Base-by-base conservation (phyloP, 129 eudicot genomes). In the Chrysanthemum makinoi region DNA sequence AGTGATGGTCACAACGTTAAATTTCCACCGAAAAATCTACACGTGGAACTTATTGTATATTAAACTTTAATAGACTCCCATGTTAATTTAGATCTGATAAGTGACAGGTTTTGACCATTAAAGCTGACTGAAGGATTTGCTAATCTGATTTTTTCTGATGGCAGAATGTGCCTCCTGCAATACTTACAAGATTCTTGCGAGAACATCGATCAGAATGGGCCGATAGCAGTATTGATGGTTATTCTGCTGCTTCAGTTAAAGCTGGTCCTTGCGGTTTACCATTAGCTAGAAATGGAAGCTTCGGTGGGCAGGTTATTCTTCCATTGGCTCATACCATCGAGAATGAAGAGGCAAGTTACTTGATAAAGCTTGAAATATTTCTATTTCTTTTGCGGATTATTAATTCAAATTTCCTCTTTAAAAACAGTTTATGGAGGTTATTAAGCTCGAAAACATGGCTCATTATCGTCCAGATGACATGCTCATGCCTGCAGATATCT, bases 141-240 rank as follows among this genome's bases (percentile, higher is more conserved):
- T 39, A 39, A 39, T 39, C 7, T 7, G 46, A 39, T 39, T 39
- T 6, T 24, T 83, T 68, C 46, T 39, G 9, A 39, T 62, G 65
- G 72, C 86, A 94, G 97, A 90, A 94, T 68, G 99, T 94, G 30
- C 91, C 99, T 66, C 99, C 97, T 28, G 99, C 99, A 18, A 84
- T 94, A 65, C 89, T 94, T 56, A 79, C 88, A 18, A 80, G 97
- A 77, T 94, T 94, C 79, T 69, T 94, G 79, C 70, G 99, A 53
- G 99, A 94, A 72, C 99, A 94, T 68, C 83, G 99, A 50, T 87
- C 99, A 10, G 99, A 94, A 77, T 94, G 99, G 99, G 99, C 99
- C 1, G 97, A 94, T 76, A 85, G 84, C 71, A 88, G 87, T 44
- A 86, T 94, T 49, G 99, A 94, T 74, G 91, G 96, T n/a, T 94